A percentile compares a stretch with the other conserved stretches of the same genome.
phyloP scores from a whole-genome alignment of 495 filamentous ascomycete genomes.

The Jackrogersella minutella region DNA sequence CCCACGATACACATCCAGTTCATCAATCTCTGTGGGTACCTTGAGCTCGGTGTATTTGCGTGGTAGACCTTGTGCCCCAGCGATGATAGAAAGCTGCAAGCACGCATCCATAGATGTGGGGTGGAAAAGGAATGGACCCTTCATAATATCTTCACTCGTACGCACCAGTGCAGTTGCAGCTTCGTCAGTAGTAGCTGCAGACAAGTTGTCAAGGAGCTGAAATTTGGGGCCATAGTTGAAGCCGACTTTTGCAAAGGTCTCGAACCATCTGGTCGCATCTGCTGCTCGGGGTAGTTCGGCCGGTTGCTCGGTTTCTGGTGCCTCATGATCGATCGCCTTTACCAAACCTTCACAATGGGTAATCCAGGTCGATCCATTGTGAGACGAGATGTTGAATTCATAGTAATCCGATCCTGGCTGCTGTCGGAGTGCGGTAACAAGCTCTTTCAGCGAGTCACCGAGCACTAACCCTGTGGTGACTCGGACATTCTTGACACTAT shows the following conservation, averaged over 20 bases:
- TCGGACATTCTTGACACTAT: no score
- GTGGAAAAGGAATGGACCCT: slow-evolving; percentile 45
- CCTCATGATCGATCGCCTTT: not conserved
- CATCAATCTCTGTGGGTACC: no score
- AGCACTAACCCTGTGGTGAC: no score
- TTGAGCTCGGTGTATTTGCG: slow-evolving; percentile 36
- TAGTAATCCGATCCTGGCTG: slow-evolving; percentile 48
- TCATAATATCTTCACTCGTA: slow-evolving; percentile 9
- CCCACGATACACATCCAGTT: no score
- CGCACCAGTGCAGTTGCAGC: not conserved
- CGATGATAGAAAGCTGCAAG: slow-evolving; percentile 48
- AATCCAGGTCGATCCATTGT: slow-evolving; percentile 51
- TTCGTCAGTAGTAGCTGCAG: not conserved
- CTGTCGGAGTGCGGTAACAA: slow-evolving; percentile 16
- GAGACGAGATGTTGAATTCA: slow-evolving; percentile 54
- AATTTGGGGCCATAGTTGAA: slow-evolving; percentile 42
- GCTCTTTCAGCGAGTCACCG: not conserved
- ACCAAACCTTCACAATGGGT: slow-evolving; percentile 53
- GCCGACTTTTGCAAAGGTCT: slow-evolving; percentile 12
- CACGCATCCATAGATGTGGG: slow-evolving; percentile 52
- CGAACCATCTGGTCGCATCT: slow-evolving; percentile 15
- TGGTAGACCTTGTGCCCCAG: slow-evolving; percentile 36
- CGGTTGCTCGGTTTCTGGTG: not conserved
- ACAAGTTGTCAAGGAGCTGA: slow-evolving; percentile 7
- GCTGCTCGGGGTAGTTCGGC: slow-evolving; percentile 6